Base-by-base conservation (phyloP, 768 basidiomycete species). In the Phylloporus rhodoxanthus region DNA sequence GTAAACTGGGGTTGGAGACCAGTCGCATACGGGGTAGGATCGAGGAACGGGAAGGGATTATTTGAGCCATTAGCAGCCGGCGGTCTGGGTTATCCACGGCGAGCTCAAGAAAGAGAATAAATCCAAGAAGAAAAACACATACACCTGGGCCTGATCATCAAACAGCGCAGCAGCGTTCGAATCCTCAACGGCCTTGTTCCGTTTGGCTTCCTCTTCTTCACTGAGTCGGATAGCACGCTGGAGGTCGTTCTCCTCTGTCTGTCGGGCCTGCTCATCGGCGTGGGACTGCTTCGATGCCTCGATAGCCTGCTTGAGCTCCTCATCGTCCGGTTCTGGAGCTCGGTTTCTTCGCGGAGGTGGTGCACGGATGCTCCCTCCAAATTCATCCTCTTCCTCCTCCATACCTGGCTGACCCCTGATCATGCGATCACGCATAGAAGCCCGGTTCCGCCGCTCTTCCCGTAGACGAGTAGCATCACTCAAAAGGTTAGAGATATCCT, bases 371-470 rank as follows among this genome's bases (percentile, higher is more conserved):
- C 46, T 21, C n/a, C 53, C 50, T 15, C 21, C 54, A 32, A 38
- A 8, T 13, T 33, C 26, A 23, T 23, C 34, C 26, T n/a, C 28
- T 2, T 71, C 74, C 5, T 63, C 70, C 19, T 68, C 69, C 0
- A 65, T 67, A 1, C 71, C 68, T 25, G 68, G 70, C 0, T 74
- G 64, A 11, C 84, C 85, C 38, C 80, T 79, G 47, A 88, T 75
- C 92, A 99, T 92, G 21, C 95, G 82, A 73, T 97, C 92, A 28
- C 92, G 82, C 96, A 99, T 98, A 44, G 78, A 75, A 3, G 94
- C 92, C 20, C 93, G 77, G 34, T 81, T 78, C 14, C 84, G 78
- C 28, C 96, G 80, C 66, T 95, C 93, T 55, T 89, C 82, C 10
- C 91, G 79, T 41, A 99, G 77, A 8, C 96, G 83, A 2, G 74